A percentile compares a stretch with the other conserved stretches of the same genome.
Evolutionary conservation across 2,329 filamentous ascomycete genomes (phyloP).

Genomic region (Beauveria varroae): DNA sequence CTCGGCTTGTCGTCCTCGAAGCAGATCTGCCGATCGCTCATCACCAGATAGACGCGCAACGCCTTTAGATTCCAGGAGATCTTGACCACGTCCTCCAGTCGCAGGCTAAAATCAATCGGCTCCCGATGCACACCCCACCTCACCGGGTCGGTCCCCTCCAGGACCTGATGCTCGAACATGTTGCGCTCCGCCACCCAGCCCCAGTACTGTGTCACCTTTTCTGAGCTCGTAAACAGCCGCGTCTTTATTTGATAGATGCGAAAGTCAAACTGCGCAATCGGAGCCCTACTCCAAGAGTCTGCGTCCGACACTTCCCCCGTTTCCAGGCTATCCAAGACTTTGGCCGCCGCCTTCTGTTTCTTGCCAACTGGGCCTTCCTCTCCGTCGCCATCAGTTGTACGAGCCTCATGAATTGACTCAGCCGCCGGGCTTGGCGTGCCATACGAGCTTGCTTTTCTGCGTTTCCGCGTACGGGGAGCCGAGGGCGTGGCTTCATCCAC

Average conservation of each 20-base stretch:
- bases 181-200: conserved; percentile 36
- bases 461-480: conserved; percentile 10
- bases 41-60: conserved; percentile 35
- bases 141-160: conserved; percentile 35
- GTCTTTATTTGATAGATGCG: conserved; percentile 47
- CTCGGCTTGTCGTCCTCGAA: conserved; percentile 27
- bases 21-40: conserved; percentile 23
- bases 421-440: background rate
- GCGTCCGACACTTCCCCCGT: conserved; percentile 31
- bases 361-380: background rate
- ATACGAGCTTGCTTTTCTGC: background rate
- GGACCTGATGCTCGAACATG: conserved; percentile 46
- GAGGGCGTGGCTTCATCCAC: conserved; percentile 11
- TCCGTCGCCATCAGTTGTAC: background rate
- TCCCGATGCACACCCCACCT: conserved; percentile 44
- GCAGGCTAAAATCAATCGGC: conserved; percentile 43
- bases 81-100: conserved; percentile 37
- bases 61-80: conserved; percentile 37
- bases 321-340: conserved; percentile 2
- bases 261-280: conserved; percentile 41
- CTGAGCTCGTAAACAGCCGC: conserved; percentile 36
- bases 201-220: conserved; percentile 47
- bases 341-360: background rate
- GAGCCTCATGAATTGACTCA: background rate
- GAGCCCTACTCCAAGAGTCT: conserved; percentile 41